phyloP scores from a whole-genome alignment of 176 grass and related monocot species.

The Paspalum vaginatum region DNA sequence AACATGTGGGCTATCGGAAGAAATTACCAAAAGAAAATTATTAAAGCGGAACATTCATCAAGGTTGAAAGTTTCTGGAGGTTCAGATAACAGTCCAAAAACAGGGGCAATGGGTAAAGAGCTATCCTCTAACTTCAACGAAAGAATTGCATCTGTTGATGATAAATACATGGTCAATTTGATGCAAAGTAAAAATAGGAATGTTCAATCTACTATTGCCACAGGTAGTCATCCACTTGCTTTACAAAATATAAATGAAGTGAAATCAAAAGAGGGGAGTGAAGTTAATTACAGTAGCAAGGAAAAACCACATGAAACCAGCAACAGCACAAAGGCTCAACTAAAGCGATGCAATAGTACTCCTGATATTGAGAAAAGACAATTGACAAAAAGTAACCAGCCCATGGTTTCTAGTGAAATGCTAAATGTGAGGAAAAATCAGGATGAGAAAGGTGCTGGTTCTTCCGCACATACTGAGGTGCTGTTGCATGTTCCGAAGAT shows the following conservation, averaged over 20 bases:
- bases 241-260: slow-evolving; percentile 44
- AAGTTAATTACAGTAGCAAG: slow-evolving; percentile 42
- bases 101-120: slow-evolving; percentile 55
- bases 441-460: slow-evolving; percentile 43
- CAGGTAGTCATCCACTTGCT: slow-evolving; percentile 55
- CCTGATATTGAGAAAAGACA: slow-evolving; percentile 82
- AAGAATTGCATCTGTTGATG: slow-evolving; percentile 78
- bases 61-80: slow-evolving; percentile 44
- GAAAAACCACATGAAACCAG: slow-evolving; percentile 42
- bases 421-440: slow-evolving; percentile 54
- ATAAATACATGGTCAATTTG: slow-evolving; percentile 94
- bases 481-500: slow-evolving; percentile 74
- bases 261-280: slow-evolving; percentile 47
- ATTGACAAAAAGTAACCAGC: slow-evolving; percentile 51
- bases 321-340: slow-evolving; percentile 52
- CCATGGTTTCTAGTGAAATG: slow-evolving; percentile 40
- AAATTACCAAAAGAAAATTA: slow-evolving; percentile 95
- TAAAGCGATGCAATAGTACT: slow-evolving; percentile 87
- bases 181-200: slow-evolving; percentile 75
- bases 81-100: slow-evolving; percentile 29
- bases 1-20: slow-evolving; percentile 99
- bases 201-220: slow-evolving; percentile 45
- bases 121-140: slow-evolving; percentile 75
- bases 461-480: slow-evolving; percentile 56
- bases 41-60: slow-evolving; percentile 50